Evolutionary conservation across 768 basidiomycete genomes (phyloP), one percentile per base, ranked within the genome.

Genomic region (Pulveroboletus ravenelii): DNA sequence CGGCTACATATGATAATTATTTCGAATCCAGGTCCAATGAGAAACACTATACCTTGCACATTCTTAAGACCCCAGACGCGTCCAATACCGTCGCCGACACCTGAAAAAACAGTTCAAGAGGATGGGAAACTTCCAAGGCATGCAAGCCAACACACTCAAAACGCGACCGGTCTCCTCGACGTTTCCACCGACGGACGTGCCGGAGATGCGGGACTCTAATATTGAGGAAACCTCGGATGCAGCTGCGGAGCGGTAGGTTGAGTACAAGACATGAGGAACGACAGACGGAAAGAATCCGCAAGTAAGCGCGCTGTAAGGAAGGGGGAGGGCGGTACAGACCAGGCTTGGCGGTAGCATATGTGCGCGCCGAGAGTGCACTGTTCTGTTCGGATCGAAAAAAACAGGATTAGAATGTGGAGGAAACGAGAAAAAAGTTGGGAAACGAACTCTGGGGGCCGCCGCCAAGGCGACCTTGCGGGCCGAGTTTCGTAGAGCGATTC

Each of bases 131-230:
- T 18, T 7, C 35, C 43, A 23, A 14, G 4, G 1, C 6, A 37
- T 18, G 12, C 13, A 53, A 39, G 37, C 37, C 10, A 17, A 82
- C 91, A 55, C 70, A 95, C 93, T 99, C 74, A 99, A 74, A 58
- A 99, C 96, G 69, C 95, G 93, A 68, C 96, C 96, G 53, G 96
- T 98, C 77, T 99, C 96, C 77, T 97, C 93, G 66, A 98, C 92
- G 70, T 97, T 96, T 63, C 83, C 91, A 63, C 90, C 86, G 62
- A 93, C 77, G 61, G 87, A 77, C 58, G 90, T 81, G 70, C 95
- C 96, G 59, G 94, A 82, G 71, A 99, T 99, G 71, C 96, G 91
- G 66, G 89, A 88, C 81, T 99, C 96, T 68, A 99, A 85, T 77
- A 99, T 97, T 63, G 93, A 93, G 40, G 96, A 95, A 62, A 99